phyloP scores from a whole-genome alignment of 164 flowering plant genomes.

The Stephania yunnanensis region DNA sequence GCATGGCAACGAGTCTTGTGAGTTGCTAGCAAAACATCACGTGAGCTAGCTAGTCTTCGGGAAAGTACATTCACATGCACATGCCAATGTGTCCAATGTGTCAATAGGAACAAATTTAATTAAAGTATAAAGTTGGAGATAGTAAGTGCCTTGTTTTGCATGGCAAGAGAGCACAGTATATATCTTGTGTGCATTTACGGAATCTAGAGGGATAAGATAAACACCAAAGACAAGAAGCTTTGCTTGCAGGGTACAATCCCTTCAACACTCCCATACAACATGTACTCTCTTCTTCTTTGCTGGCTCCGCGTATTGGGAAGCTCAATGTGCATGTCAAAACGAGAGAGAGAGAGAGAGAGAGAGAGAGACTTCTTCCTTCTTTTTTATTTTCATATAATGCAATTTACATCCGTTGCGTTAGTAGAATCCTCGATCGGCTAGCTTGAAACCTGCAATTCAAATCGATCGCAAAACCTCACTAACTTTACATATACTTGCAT shows the following conservation, averaged over 20 bases:
- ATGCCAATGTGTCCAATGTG: conserved; percentile 34
- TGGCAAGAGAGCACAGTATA: conserved; percentile 15
- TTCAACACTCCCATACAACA: background rate
- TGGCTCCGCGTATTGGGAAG: background rate
- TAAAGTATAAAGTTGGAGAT: conserved; percentile 35
- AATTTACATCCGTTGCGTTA: too few relatives aligned
- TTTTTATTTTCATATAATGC: too few relatives aligned
- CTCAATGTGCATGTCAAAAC: background rate
- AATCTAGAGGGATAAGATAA: conserved; percentile 15
- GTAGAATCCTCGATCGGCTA: too few relatives aligned
- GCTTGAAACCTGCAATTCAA: too few relatives aligned
- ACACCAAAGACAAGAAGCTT: conserved; percentile 20
- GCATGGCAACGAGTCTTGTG: conserved; percentile 22
- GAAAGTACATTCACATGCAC: conserved; percentile 85
- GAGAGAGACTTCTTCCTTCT: background rate
- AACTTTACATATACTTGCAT: too few relatives aligned
- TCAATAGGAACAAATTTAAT: conserved; percentile 35
- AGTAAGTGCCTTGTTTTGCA: conserved; percentile 25
- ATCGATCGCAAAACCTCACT: too few relatives aligned
- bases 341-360: background rate
- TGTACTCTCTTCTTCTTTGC: background rate
- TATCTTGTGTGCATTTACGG: conserved; percentile 11
- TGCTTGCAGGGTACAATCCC: conserved; percentile 10
- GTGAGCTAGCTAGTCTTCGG: conserved; percentile 54
- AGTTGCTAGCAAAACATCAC: conserved; percentile 38